Conservation (phyloP, 192 early-diverging fungal genomes). For the Jimgerdemannia lactiflua region DNA sequence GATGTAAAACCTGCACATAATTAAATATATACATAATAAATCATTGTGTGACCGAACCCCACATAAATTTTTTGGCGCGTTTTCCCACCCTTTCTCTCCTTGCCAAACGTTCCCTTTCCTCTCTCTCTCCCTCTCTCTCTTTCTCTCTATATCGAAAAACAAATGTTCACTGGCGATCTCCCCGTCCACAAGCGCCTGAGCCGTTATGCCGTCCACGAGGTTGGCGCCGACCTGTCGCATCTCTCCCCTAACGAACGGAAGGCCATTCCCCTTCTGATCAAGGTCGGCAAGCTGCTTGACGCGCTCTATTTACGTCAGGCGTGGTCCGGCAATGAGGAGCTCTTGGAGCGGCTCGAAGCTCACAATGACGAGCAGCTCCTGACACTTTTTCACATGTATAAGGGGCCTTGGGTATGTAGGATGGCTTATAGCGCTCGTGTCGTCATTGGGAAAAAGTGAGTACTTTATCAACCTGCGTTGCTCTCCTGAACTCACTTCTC, state of each 20-base stretch:
- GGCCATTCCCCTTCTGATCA: conserved; percentile 59
- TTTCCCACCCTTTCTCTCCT: too few species aligned
- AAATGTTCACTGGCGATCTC: conserved; percentile 15
- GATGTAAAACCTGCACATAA: too few species aligned
- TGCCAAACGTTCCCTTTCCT: too few species aligned
- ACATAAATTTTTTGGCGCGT: too few species aligned
- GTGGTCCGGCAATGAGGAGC: conserved; percentile 56
- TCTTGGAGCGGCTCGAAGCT: conserved; percentile 46
- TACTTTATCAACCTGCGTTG: too few species aligned
- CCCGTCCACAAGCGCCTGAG: conserved; percentile 33
- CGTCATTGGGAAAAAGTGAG: too few species aligned
- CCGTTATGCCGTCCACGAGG: conserved; percentile 48
- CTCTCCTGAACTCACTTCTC: conserved; percentile 7
- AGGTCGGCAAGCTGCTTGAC: conserved; percentile 58
- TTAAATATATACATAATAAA: too few species aligned
- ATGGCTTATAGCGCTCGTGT: too few species aligned
- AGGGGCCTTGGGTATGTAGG: conserved; percentile 60
- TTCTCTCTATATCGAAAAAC: too few species aligned
- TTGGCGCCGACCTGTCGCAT: conserved; percentile 55
- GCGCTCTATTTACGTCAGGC: conserved; percentile 62
- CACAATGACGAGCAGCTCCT: conserved; percentile 37
- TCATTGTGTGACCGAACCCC: too few species aligned
- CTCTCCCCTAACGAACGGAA: conserved; percentile 52
- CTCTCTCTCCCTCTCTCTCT: too few species aligned
- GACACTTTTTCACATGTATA: conserved; percentile 58